Percentiles rank a stretch among this genome's conserved stretches.
Conservation (phyloP, 805 yeast species). For the Spathaspora gorwiae region DNA sequence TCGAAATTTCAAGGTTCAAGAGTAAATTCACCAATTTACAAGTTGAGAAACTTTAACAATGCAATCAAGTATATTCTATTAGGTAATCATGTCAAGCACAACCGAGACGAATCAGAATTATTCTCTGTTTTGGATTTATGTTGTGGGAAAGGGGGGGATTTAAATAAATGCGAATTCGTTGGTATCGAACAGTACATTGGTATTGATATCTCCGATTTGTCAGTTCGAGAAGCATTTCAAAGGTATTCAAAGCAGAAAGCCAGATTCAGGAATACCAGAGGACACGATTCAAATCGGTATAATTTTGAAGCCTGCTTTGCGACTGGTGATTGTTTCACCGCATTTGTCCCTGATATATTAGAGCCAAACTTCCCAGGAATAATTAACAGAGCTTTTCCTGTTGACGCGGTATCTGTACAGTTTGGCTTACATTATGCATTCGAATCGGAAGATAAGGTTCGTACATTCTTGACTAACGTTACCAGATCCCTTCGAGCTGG, state of each 20-base stretch:
- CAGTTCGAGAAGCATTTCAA: slow-evolving; percentile 77
- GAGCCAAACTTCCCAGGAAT: slow-evolving; percentile 56
- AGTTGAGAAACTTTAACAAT: slow-evolving; percentile 84
- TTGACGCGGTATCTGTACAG: slow-evolving; percentile 85
- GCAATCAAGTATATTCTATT: slow-evolving; percentile 84
- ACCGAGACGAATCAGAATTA: slow-evolving; percentile 19
- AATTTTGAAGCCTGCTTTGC: slow-evolving; percentile 80
- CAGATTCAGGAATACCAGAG: slow-evolving; percentile 26
- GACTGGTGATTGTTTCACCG: slow-evolving; percentile 87
- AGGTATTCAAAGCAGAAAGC: slow-evolving; percentile 58
- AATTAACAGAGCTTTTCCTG: slow-evolving; percentile 64
- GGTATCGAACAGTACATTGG: slow-evolving; percentile 77
- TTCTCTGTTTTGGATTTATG: slow-evolving; percentile 74
- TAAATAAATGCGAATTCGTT: slow-evolving; percentile 81
- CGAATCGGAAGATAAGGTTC: slow-evolving; percentile 75
- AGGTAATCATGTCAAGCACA: slow-evolving; percentile 53
- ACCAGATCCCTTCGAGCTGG: slow-evolving; percentile 72
- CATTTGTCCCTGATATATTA: slow-evolving; percentile 62
- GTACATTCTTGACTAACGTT: slow-evolving; percentile 68
- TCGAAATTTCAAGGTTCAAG: slow-evolving; percentile 59
- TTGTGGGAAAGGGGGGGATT: slow-evolving; percentile 98
- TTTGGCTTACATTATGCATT: slow-evolving; percentile 95
- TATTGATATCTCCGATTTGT: slow-evolving; percentile 84
- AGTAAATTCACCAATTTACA: slow-evolving; percentile 75
- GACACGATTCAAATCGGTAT: slow-evolving; percentile 38